Base-by-base conservation (phyloP, 2,329 filamentous ascomycete species). In the Exserohilum rostratum region DNA sequence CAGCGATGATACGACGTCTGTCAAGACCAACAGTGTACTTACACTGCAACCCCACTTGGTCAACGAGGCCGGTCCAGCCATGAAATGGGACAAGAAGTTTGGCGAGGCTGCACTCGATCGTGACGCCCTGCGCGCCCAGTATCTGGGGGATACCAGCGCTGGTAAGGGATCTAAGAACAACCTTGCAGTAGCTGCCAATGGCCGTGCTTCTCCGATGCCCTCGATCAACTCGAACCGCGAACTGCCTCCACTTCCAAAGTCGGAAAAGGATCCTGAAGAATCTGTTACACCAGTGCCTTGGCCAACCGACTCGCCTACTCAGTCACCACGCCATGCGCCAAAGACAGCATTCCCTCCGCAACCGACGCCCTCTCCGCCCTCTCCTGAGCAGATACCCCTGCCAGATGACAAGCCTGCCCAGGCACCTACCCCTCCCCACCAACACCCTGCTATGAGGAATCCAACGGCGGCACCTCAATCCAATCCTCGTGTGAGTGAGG, bases 31-130 rank as follows among this genome's bases (percentile, higher is more conserved):
- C 74, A 99, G 95, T 62, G 85, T 96, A 51, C 83, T 97, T 69
- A 96, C 92, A 3, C 80, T 98, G 42, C 93, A 96, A 71, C 90
- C 92, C 1, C 84, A 87, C 48, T 89, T 98, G 58, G 82, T 93
- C 68, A 91, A 83, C 48, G 95, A 96, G 73, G 93, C 93, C 15
- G 95, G 90, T 7, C 90, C 92, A 20, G 95, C 95, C 1, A 89
- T 99, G 87, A 96, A 96, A 75, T 99, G 95, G 95, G 91, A 93
- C 29, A 96, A 86, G 75, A 92, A 91, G 67, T 98, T 97, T 72
- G 95, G 98, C 77, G 96, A 96, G 78, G 88, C 93, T 66, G 83
- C 89, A 3, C 89, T 93, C 83, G 92, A 92, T 67, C 96, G 95
- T 77, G 88, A 95, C 67, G 82, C 88, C 6, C 88, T 96, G 58